Evolutionary conservation across 2,329 filamentous ascomycete species (phyloP), one percentile per base, ranked within the genome.

Genomic region (Epichloe typhina): DNA sequence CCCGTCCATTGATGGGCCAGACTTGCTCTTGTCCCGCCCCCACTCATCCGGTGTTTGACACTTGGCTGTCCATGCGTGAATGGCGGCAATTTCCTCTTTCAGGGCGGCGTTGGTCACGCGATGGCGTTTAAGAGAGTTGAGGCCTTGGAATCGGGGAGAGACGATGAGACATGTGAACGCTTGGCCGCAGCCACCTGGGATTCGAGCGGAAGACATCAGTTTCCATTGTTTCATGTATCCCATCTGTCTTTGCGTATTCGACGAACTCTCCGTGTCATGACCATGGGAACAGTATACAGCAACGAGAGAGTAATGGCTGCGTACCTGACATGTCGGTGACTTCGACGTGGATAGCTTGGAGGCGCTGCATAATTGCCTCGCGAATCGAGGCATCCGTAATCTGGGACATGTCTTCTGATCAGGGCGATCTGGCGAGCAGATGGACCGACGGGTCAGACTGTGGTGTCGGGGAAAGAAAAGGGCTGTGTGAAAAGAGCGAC

Each of bases 1-100:
- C 7, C 72, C 72, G 13, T 73, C 68, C 53, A 72, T 50, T 0
- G 71, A 66, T 39, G 71, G 71, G 56, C 52, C 64, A 7, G 62
- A 59, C 5, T 60, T 61, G 23, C 66, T 67, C 59, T 63, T 66
- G 67, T 84, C 78, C 67, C 79, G 82, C 70, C 87, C 80, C 82
- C 86, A 95, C 72, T 96, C 88, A 61, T 89, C 87, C 0, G 88
- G 87, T 8, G 90, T 96, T 71, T 89, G 86, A 66, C 90, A 95
- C 70, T 89, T 94, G 31, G 89, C 88, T 51, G 88, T 94, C 90
- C 90, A 96, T 39, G 90, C 90, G 72, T 96, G 90, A 59, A 96
- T 95, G 56, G 79, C 80, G 15, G 87, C 86, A 65, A 96, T 95
- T 70, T 96, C 89, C 45, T 83, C 79, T 71, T 89, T 91, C 59